Evolutionary conservation across 1,284 basidiomycete species (phyloP).

Genomic region (Ceratobasidium papillatum): DNA sequence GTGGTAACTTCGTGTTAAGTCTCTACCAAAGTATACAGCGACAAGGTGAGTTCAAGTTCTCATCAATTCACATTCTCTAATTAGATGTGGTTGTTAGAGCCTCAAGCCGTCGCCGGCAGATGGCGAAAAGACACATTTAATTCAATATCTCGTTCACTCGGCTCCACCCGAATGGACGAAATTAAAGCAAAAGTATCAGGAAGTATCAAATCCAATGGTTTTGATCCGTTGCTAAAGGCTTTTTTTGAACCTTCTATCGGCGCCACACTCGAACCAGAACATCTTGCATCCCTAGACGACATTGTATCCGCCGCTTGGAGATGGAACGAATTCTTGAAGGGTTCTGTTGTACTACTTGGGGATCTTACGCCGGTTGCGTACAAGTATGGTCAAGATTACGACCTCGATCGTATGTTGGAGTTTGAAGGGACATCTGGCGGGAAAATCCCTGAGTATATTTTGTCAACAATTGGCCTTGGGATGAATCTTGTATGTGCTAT

Average conservation of each 20-base stretch:
- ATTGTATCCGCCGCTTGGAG: neutral
- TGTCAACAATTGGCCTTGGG: constrained; percentile 8
- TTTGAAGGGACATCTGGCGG: neutral
- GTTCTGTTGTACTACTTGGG: constrained; percentile 2
- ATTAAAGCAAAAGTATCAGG: neutral
- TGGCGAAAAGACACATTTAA: neutral
- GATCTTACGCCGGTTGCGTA: constrained; percentile 6
- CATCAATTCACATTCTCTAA: too few relatives aligned
- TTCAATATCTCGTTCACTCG: neutral
- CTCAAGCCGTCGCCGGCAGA: neutral
- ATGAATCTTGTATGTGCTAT: neutral
- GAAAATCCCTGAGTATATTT: neutral
- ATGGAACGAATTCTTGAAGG: constrained; percentile 7
- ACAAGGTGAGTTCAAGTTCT: too few relatives aligned
- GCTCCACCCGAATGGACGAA: neutral
- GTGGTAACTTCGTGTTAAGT: too few relatives aligned
- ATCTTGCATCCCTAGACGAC: neutral
- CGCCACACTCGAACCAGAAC: neutral
- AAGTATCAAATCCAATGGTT: neutral
- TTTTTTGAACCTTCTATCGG: neutral
- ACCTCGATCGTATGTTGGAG: constrained; percentile 1
- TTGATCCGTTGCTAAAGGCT: neutral
- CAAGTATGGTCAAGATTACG: neutral
- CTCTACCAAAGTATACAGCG: too few relatives aligned
- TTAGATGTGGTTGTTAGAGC: too few relatives aligned